Base-by-base conservation (phyloP, 441 rosid species). In the Monsonia emarginata region DNA sequence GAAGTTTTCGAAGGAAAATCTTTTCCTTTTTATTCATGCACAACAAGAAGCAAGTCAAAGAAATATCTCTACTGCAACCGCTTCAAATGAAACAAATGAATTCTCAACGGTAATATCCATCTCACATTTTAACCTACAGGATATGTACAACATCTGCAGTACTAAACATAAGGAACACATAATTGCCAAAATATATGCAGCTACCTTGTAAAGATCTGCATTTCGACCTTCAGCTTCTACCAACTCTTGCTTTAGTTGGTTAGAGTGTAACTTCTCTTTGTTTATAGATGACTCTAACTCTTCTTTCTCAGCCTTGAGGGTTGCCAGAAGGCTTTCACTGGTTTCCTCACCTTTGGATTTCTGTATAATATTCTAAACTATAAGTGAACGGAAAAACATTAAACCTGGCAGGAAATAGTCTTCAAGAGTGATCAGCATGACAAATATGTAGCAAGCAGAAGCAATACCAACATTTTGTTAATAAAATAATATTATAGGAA, bases 161-260 rank as follows among this genome's bases (percentile, higher is more conserved):
- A 61, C 65, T 31, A 6, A 64, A 28, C 22, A 36, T 27, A 2
- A 1, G n/a, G n/a, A 59, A 5, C 36, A n/a, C 27, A 59, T 6
- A 59, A 59, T 59, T n/a, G 24, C 10, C 24, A 61, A 68, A 24
- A 44, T 32, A 62, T 24, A 22, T 10, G 63, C 14, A 34, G 64
- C 69, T 79, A 91, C 99, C 97, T 89, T 88, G 82, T 86, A 83
- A 67, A 91, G 83, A 54, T 91, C 97, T 22, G 86, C 69, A 69
- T 86, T 87, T 61, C 88, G 85, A 74, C 83, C 65, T 78, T 95
- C 95, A 3, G 90, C 95, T 70, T 91, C 98, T 32, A 82, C 65
- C 64, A 88, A 65, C 42, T 91, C 96, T 73, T 91, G 83, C 90
- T 85, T 89, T 71, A 89, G 74, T 73, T 86, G 92, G 72, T 81